These are phyloP conservation scores for Boletus rubescentipes DNA, from an alignment of 768 basidiomycete species.

Conservation along the genomic window DNA sequence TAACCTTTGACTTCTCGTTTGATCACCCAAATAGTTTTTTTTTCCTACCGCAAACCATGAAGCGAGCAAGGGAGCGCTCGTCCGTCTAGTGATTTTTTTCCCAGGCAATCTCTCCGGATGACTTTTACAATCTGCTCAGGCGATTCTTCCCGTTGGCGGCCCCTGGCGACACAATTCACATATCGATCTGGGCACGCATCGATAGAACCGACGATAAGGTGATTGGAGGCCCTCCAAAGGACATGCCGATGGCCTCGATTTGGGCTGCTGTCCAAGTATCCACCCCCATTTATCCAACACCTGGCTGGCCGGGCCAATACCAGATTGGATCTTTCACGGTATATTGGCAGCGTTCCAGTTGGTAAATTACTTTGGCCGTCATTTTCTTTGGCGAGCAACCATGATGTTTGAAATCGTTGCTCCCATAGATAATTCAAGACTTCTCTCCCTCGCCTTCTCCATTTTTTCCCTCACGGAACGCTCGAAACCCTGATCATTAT, in stretches of 20 bases:
- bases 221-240: slow-evolving; percentile 1
- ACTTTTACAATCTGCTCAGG: neutral
- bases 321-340: neutral
- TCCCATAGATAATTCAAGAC: neutral
- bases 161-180: neutral
- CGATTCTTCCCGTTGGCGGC: neutral
- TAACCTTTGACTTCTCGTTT: neutral
- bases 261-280: neutral
- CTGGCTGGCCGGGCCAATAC: neutral
- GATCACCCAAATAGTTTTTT: neutral
- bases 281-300: neutral
- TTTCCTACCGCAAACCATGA: neutral
- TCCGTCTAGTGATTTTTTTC: neutral
- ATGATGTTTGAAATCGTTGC: neutral
- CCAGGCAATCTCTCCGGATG: neutral
- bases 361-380: neutral
- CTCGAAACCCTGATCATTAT: neutral
- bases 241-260: neutral
- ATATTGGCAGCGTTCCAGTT: neutral
- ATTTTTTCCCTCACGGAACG: neutral
- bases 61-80: neutral
- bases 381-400: neutral
- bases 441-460: too few species aligned
- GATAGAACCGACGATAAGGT: neutral
- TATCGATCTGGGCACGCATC: neutral